Evolutionary conservation across 345 rosid species (phyloP).

Genomic region (Clarkia xantiana): DNA sequence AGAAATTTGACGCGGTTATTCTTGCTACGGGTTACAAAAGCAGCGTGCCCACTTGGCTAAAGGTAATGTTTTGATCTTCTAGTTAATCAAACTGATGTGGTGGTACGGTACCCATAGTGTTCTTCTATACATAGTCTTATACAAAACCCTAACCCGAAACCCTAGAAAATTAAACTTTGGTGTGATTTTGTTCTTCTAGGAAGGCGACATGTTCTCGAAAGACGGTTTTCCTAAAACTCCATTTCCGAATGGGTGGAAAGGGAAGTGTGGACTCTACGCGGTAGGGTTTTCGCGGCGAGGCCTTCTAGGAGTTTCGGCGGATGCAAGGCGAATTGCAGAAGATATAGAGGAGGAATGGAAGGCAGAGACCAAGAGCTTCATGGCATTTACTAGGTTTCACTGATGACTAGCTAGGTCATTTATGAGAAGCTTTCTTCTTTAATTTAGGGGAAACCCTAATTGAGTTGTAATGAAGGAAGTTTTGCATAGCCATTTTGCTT

Average conservation of each 20-base stretch:
- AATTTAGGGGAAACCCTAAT: no score
- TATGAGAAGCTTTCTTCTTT: no score
- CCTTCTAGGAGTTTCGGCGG: constrained; percentile 54
- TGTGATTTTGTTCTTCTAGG: background rate
- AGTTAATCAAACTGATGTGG: no score
- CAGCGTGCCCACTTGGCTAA: constrained; percentile 84
- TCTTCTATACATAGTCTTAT: no score
- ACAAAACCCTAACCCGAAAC: no score
- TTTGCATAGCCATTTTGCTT: no score
- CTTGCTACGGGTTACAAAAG: constrained; percentile 91
- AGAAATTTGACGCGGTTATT: constrained; percentile 57
- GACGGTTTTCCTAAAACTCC: constrained; percentile 75
- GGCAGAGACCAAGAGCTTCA: constrained; percentile 7
- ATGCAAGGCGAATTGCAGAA: constrained; percentile 56
- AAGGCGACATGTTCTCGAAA: constrained; percentile 49
- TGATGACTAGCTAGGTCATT: no score
- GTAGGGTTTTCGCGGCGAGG: constrained; percentile 90
- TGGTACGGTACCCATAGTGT: no score
- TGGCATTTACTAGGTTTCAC: no score
- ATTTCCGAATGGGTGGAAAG: constrained; percentile 81
- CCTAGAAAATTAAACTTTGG: background rate
- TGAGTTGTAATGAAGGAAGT: no score
- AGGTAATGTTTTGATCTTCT: constrained; percentile 24
- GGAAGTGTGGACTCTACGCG: constrained; percentile 53
- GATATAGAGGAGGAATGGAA: constrained; percentile 48